A percentile compares a stretch with the other conserved stretches of the same genome.
Evolutionary conservation across 1,284 basidiomycete genomes (phyloP).

Genomic region (Ceratobasidium sp.): DNA sequence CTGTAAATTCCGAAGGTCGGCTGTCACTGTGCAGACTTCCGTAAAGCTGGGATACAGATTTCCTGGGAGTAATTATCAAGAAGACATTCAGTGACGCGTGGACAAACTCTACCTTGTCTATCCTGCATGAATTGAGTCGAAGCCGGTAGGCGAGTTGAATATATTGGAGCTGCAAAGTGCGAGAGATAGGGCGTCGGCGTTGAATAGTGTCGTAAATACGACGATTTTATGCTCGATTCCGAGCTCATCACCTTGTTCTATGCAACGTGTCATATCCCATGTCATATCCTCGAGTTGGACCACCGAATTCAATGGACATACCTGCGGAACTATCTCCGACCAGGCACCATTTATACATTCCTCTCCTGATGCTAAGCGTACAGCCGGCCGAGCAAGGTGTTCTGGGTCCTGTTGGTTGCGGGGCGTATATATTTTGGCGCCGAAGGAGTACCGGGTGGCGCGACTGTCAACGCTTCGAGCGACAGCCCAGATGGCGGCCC

Average conservation of each 20-base stretch:
- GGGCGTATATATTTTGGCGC: neutral
- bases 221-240: neutral
- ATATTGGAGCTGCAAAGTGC: neutral
- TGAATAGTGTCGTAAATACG: neutral
- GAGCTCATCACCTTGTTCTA: neutral
- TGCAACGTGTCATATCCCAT: neutral
- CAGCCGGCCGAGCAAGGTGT: neutral
- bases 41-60: neutral
- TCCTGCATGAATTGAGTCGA: neutral
- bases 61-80: neutral
- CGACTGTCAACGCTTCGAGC: slow-evolving; percentile 4
- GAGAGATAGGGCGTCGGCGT: neutral
- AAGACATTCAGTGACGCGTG: neutral
- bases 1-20: neutral
- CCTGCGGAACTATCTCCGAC: slow-evolving; percentile 24
- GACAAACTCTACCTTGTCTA: slow-evolving; percentile 8
- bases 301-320: neutral
- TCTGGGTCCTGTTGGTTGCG: too few species aligned
- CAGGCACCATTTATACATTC: too few species aligned
- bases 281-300: too few species aligned
- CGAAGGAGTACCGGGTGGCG: neutral
- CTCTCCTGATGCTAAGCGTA: too few species aligned
- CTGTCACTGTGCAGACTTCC: neutral
- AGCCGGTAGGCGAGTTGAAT: neutral
- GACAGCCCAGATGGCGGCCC: slow-evolving; percentile 22